Conservation (phyloP, 2,329 filamentous ascomycete genomes). For the Lecanoromycetidae sp. region DNA sequence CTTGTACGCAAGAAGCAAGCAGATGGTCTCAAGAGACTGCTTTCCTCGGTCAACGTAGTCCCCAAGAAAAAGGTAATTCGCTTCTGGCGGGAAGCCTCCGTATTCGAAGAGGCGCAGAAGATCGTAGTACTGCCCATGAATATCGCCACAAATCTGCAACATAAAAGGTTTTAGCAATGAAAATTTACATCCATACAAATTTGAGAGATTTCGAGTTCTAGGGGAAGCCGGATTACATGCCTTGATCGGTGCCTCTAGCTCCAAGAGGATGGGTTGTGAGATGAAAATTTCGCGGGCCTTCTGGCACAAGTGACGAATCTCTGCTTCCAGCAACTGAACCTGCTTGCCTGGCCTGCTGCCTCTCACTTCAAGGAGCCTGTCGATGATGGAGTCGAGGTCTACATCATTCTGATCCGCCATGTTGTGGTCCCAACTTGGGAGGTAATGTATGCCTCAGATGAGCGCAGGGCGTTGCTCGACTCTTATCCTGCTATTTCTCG, state of each 20-base stretch:
- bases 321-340: slow-evolving; percentile 88
- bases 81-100: slow-evolving; percentile 93
- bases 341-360: slow-evolving; percentile 97
- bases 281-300: slow-evolving; percentile 99
- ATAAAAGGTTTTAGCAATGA: neutral
- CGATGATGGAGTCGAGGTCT: slow-evolving; percentile 98
- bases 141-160: slow-evolving; percentile 88
- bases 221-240: slow-evolving; percentile 40
- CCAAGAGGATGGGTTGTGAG: slow-evolving; percentile 92
- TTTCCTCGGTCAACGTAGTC: slow-evolving; percentile 99
- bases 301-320: slow-evolving; percentile 95
- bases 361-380: slow-evolving; percentile 91
- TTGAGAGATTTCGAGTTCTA: neutral
- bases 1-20: slow-evolving; percentile 93
- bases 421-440: slow-evolving; percentile 25
- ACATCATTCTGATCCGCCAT: slow-evolving; percentile 79
- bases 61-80: slow-evolving; percentile 98
- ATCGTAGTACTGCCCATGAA: slow-evolving; percentile 98
- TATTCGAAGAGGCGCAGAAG: slow-evolving; percentile 95
- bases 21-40: slow-evolving; percentile 97
- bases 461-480: neutral
- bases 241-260: slow-evolving; percentile 98
- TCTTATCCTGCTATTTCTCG: neutral
- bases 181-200: neutral
- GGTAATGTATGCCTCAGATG: neutral